Percentiles rank a stretch among this genome's conserved stretches.
Conservation (phyloP, 2,329 filamentous ascomycete genomes). For the Phyllosticta ampelicida region DNA sequence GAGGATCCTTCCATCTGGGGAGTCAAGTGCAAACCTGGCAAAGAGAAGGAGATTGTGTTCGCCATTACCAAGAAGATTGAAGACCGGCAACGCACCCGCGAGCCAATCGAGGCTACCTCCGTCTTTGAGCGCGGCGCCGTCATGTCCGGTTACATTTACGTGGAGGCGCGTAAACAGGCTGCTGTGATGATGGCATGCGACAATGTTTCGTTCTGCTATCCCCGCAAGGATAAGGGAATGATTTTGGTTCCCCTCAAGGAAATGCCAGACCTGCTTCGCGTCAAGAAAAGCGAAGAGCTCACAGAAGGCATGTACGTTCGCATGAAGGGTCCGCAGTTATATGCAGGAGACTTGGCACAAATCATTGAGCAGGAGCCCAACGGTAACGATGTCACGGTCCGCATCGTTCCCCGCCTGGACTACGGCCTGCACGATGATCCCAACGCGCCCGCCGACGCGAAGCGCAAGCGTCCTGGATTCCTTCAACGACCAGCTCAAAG, state of each 20-base stretch:
- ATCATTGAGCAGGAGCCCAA: conserved; percentile 89
- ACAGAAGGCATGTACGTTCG: conserved; percentile 88
- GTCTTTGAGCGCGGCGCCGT: conserved; percentile 77
- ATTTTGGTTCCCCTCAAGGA: conserved; percentile 90
- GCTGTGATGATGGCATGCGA: conserved; percentile 78
- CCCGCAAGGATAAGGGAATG: conserved; percentile 60
- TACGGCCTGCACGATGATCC: conserved; percentile 80
- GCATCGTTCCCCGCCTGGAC: conserved; percentile 81
- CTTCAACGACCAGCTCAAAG: conserved; percentile 64
- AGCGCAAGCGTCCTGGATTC: conserved; percentile 62
- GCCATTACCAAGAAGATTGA: conserved; percentile 81
- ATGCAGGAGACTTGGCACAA: conserved; percentile 82
- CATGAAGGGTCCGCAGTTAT: conserved; percentile 66
- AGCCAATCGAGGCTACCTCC: conserved; percentile 73
- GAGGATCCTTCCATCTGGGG: conserved; percentile 96
- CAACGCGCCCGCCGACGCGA: conserved; percentile 39
- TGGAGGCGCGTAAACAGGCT: conserved; percentile 78
- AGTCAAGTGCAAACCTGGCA: conserved; percentile 85
- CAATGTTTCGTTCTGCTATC: conserved; percentile 80
- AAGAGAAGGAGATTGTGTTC: conserved; percentile 84
- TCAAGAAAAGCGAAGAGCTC: conserved; percentile 74
- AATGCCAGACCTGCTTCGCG: conserved; percentile 85
- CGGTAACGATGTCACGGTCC: conserved; percentile 75
- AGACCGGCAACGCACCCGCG: conserved; percentile 65
- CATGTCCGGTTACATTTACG: conserved; percentile 92